Base-by-base conservation (phyloP, 129 eudicot species). In the Rutidosis leptorrhynchoides region DNA sequence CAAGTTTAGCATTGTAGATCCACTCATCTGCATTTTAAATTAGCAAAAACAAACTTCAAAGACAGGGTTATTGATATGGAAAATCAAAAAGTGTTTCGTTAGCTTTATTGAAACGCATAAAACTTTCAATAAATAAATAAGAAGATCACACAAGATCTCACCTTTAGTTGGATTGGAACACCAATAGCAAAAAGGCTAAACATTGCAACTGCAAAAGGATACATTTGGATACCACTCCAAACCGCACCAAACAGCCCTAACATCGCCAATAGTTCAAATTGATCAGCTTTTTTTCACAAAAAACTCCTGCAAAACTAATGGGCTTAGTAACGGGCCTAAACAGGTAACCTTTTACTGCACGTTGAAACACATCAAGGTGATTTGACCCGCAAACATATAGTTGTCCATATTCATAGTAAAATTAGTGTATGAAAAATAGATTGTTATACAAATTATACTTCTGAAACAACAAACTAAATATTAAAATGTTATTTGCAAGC, bases 1-100 rank as follows among this genome's bases (percentile, higher is more conserved):
- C 27, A 90, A 75, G 74, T 91, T 91, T 25, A 91, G 81, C 97
- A 91, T 84, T 6, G 96, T 83, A 30, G 97, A 64, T 14, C 97
- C 97, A 73, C 84, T 79, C 27, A 81, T 85, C 97, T 91, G 97
- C 86, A n/a, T n/a, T n/a, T n/a, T n/a, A n/a, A n/a, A n/a, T n/a
- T n/a, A n/a, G n/a, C n/a, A n/a, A n/a, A n/a, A n/a, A n/a, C n/a
- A n/a, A n/a, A n/a, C n/a, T n/a, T n/a, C n/a, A n/a, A n/a, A n/a
- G n/a, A n/a, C n/a, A n/a, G n/a, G n/a, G n/a, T n/a, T n/a, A n/a
- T n/a, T n/a, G n/a, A n/a, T 7, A 32, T 1, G 28, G 9, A 24
- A 68, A 68, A 52, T 22, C 32, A 19, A 26, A 17, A 2, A 74
- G 46, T 21, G 58, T 32, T 30, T 23, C 0, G 30, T 60, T 59